These are phyloP conservation scores for Mimosa pudica DNA, from an alignment of 306 rosid genomes.

Conservation along the genomic window DNA sequence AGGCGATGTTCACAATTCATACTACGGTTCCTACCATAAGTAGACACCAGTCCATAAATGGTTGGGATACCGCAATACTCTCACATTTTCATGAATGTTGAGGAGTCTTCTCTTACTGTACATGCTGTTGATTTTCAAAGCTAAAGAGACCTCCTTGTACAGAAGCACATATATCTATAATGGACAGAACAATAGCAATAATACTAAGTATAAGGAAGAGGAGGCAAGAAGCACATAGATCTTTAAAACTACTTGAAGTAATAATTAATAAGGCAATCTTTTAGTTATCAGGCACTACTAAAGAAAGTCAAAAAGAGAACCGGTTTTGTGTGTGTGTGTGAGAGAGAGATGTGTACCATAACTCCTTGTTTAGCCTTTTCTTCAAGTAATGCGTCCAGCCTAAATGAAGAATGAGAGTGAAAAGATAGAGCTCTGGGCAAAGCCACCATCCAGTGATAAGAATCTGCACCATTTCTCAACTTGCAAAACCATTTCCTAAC, in stretches of 20 bases:
- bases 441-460: conserved; percentile 99
- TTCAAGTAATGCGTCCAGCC: conserved; percentile 80
- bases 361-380: conserved; percentile 95
- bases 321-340: no score
- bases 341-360: conserved; percentile 62
- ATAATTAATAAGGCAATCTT: no score
- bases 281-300: no score
- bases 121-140: conserved; percentile 88
- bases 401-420: conserved; percentile 63
- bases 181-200: no score
- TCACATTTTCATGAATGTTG: conserved; percentile 90
- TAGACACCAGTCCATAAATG: conserved; percentile 88
- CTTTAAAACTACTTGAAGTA: no score
- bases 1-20: conserved; percentile 32
- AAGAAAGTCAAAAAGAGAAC: no score
- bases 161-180: conserved; percentile 93
- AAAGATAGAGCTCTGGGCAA: conserved; percentile 94
- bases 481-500: no score
- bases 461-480: conserved; percentile 67
- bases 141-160: conserved; percentile 96
- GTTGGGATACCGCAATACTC: conserved; percentile 91
- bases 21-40: conserved; percentile 65
- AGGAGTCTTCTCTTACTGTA: conserved; percentile 88
- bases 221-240: no score
- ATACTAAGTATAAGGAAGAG: no score